Evolutionary conservation across 176 grass and related monocot species (phyloP).

Genomic region (Oryza australiensis): DNA sequence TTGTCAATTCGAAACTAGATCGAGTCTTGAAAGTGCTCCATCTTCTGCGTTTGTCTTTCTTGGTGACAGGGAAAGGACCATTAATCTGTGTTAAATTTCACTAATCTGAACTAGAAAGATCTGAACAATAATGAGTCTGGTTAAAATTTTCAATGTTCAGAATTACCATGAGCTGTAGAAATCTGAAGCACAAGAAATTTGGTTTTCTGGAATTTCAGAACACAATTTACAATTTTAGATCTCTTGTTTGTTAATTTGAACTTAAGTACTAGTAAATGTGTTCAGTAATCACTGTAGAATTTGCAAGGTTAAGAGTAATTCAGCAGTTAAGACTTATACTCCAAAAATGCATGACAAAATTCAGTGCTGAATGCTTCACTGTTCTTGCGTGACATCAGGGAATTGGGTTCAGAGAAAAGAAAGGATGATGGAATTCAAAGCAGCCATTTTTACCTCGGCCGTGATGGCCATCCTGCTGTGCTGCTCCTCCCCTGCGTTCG

Average conservation of each 20-base stretch:
- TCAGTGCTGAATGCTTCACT: slow-evolving; percentile 7
- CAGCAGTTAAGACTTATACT: not conserved
- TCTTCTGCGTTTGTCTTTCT: slow-evolving; percentile 27
- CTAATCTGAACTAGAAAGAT: slow-evolving; percentile 24
- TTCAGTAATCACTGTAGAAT: not conserved
- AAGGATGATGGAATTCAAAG: slow-evolving; percentile 48
- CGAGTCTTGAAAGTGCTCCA: not conserved
- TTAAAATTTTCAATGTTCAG: not conserved
- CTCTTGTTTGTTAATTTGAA: not conserved
- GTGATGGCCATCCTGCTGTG: slow-evolving; percentile 55
- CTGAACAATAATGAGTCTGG: not conserved
- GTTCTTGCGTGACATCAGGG: slow-evolving; percentile 48
- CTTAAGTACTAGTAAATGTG: not conserved
- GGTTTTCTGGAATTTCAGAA: not conserved
- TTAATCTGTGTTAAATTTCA: not conserved
- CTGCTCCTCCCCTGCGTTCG: slow-evolving; percentile 47
- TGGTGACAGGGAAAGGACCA: slow-evolving; percentile 33
- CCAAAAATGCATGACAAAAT: not conserved
- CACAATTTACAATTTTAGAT: slow-evolving; percentile 8
- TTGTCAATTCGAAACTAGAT: slow-evolving; percentile 44
- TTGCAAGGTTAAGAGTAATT: not conserved
- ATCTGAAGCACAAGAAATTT: not conserved
- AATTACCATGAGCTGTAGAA: not conserved
- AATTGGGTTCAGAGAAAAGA: slow-evolving; percentile 28
- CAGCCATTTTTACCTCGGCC: slow-evolving; percentile 30